Evolutionary conservation across 192 early-diverging fungal genomes (phyloP), one percentile per base, ranked within the genome.

Genomic region (Rhizoclosmatium sp.): DNA sequence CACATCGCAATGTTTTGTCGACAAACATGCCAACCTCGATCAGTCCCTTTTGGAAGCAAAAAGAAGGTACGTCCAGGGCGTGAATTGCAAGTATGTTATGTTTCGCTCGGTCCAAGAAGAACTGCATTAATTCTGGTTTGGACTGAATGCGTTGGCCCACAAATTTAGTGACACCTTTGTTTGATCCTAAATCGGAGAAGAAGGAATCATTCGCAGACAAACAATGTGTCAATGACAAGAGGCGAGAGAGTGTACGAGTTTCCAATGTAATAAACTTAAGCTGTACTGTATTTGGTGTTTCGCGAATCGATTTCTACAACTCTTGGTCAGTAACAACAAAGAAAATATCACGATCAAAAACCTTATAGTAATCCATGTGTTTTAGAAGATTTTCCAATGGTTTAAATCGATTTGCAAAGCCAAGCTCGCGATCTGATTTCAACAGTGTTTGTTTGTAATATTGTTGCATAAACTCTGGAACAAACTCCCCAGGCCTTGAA

Each of bases 311-410:
- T 75, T 75, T 75, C 73, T 75, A 23, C 9, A 46, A 44, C 61
- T 21, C 16, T 23, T 12, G 59, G 45, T 4, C 4, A 44, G 60
- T 44, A 0, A 62, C 9, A 44, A n/a, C 73, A 56, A 76, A 56
- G 23, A 67, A 76, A 0, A 80, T 77, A 42, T 85, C 69, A 47
- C 78, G 72, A 4, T 46, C 40, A 14, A 80, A 47, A 16, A 84
- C 78, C 19, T 62, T 80, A 14, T 83, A 75, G 51, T 69, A 60
- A 51, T 76, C 76, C 73, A 85, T 78, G 47, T 78, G 71, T 0
- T 61, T 39, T n/a, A 89, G 73, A 68, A 71, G 19, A 44, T 80
- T 80, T n/a, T 70, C 60, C 7, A 72, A 7, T 40, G 65, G 19
- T 23, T 54, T 59, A 31, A 72, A 62, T 51, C 65, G 59, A 4